Evolutionary conservation across 805 yeast genomes (phyloP).

Genomic region (Saccharomycopsis sp.): DNA sequence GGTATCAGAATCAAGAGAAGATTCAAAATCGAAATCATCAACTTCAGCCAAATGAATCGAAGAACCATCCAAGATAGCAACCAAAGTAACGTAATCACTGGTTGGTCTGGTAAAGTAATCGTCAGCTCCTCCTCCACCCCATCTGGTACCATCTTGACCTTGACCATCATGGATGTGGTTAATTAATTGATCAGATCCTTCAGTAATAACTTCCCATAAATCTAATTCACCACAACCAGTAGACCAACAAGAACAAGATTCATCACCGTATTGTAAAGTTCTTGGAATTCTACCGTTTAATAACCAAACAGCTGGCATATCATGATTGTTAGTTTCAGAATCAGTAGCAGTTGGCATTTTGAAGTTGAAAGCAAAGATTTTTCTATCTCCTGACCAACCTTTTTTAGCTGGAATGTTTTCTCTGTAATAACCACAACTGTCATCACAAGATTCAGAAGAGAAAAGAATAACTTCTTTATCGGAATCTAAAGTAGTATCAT

Average conservation of each 20-base stretch:
- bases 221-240: conserved; percentile 98
- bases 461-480: conserved; percentile 76
- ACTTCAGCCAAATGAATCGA: conserved; percentile 50
- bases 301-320: conserved; percentile 98
- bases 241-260: conserved; percentile 92
- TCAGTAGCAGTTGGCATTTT: conserved; percentile 67
- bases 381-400: conserved; percentile 78
- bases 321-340: conserved; percentile 48
- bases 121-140: conserved; percentile 54
- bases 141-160: conserved; percentile 47
- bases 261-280: conserved; percentile 78
- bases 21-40: conserved; percentile 43
- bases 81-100: conserved; percentile 71
- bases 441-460: conserved; percentile 52
- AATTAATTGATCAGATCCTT: conserved; percentile 56
- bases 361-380: conserved; percentile 90
- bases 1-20: conserved; percentile 42
- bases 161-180: conserved; percentile 71
- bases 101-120: conserved; percentile 89
- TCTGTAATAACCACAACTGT: conserved; percentile 80
- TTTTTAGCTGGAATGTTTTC: conserved; percentile 83
- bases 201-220: conserved; percentile 68
- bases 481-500: conserved; percentile 58
- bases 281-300: conserved; percentile 94
- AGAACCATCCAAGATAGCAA: conserved; percentile 62